Conservation (phyloP, 208 protist species). For the Kentomonas sorsogonicus region DNA sequence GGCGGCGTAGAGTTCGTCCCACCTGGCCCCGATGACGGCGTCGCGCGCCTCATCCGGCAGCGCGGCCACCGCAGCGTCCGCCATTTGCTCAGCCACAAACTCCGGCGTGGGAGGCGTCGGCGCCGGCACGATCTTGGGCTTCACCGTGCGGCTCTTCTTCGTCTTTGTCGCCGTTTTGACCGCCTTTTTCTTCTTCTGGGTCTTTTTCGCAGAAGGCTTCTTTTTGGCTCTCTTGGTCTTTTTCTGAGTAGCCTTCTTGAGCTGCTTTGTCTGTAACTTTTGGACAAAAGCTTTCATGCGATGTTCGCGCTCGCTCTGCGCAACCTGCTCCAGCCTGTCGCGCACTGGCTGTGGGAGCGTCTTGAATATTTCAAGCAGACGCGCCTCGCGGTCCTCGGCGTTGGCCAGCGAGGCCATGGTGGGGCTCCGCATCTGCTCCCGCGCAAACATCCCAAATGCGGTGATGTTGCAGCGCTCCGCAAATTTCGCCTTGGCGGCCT, state of each 20-base stretch:
- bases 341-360: slow-evolving; percentile 49
- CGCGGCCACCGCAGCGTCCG: too few species aligned
- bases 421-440: slow-evolving; percentile 54
- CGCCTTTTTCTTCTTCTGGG: slow-evolving; percentile 12
- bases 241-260: not conserved
- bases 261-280: slow-evolving; percentile 5
- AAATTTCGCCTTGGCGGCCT: not conserved
- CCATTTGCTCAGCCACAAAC: too few species aligned
- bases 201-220: not conserved
- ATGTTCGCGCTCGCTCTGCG: slow-evolving; percentile 17
- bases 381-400: slow-evolving; percentile 40
- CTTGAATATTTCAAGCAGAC: slow-evolving; percentile 62
- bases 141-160: slow-evolving; percentile 8
- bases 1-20: not conserved
- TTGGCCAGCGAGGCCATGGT: slow-evolving; percentile 32
- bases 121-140: too few species aligned
- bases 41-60: too few species aligned
- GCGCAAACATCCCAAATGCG: slow-evolving; percentile 40
- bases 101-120: too few species aligned
- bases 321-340: slow-evolving; percentile 32
- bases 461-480: not conserved
- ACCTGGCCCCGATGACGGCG: not conserved
- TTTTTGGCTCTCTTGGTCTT: slow-evolving; percentile 4
- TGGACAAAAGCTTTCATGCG: not conserved
- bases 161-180: slow-evolving; percentile 6